Percentiles rank a stretch among this genome's conserved stretches.
phyloP scores from a whole-genome alignment of 75 land plant species.

The Chamaecyparis obtusa region DNA sequence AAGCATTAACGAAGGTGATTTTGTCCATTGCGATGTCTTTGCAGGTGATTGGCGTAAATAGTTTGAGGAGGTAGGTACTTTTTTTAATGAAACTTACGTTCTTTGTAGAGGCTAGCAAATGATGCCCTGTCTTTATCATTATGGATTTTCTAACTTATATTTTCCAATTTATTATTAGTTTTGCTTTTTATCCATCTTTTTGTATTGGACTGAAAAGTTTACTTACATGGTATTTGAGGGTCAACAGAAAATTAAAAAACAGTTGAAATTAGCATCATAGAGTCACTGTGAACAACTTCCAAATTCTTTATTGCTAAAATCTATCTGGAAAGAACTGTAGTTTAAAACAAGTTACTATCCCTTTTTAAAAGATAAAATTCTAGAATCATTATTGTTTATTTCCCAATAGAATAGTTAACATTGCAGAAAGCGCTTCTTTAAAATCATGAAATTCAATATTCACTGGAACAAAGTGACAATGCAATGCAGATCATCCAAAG shows the following conservation, averaged over 20 bases:
- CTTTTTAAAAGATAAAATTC: neutral
- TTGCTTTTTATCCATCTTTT: neutral
- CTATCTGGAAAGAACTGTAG: neutral
- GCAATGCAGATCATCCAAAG: neutral
- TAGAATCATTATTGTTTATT: neutral
- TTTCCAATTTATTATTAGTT: neutral
- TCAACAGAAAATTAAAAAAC: neutral
- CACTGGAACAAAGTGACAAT: neutral
- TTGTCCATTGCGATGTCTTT: constrained; percentile 25
- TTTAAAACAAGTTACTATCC: neutral
- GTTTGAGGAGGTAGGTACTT: constrained; percentile 9
- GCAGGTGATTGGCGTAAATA: constrained; percentile 20
- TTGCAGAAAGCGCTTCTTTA: neutral
- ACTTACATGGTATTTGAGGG: neutral
- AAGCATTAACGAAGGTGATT: constrained; percentile 11
- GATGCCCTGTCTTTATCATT: neutral
- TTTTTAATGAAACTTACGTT: neutral
- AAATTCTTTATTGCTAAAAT: too few relatives aligned
- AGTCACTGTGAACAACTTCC: neutral
- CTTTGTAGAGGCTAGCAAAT: neutral
- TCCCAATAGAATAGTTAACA: neutral
- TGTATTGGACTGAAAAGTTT: neutral
- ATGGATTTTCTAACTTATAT: neutral
- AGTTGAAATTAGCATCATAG: neutral
- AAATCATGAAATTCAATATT: neutral